phyloP scores from a whole-genome alignment of 2,329 filamentous ascomycete genomes.

The Microascus cirrosus region DNA sequence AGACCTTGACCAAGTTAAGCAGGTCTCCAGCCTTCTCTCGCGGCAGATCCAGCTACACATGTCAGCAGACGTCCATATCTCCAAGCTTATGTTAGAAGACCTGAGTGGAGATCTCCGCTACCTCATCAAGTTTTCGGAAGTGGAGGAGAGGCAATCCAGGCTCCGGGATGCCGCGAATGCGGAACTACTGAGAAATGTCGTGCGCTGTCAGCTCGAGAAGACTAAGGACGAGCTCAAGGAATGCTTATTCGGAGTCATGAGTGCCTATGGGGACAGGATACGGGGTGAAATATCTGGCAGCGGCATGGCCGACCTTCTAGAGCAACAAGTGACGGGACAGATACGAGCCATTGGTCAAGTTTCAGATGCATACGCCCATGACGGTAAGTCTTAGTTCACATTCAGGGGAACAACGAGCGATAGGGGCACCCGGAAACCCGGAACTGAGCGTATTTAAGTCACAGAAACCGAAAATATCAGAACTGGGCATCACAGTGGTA shows the following conservation, averaged over 20 bases:
- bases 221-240: background rate
- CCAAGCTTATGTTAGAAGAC: conserved; percentile 6
- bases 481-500: background rate
- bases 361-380: background rate
- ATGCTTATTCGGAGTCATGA: background rate
- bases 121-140: conserved; percentile 5
- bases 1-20: conserved; percentile 6
- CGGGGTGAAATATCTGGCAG: background rate
- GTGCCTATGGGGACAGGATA: background rate
- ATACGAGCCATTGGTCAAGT: background rate
- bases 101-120: conserved; percentile 4
- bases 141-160: background rate
- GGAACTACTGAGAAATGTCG: background rate
- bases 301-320: background rate
- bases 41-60: conserved; percentile 7
- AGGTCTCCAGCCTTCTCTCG: conserved; percentile 3
- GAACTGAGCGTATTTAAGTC: background rate
- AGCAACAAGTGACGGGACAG: background rate
- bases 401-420: background rate
- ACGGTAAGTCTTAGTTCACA: background rate
- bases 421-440: too few species aligned
- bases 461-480: background rate
- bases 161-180: background rate
- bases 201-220: background rate
- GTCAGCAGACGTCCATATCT: conserved; percentile 6